Base-by-base conservation (phyloP, 805 yeast genomes). In the Metschnikowia matae region DNA sequence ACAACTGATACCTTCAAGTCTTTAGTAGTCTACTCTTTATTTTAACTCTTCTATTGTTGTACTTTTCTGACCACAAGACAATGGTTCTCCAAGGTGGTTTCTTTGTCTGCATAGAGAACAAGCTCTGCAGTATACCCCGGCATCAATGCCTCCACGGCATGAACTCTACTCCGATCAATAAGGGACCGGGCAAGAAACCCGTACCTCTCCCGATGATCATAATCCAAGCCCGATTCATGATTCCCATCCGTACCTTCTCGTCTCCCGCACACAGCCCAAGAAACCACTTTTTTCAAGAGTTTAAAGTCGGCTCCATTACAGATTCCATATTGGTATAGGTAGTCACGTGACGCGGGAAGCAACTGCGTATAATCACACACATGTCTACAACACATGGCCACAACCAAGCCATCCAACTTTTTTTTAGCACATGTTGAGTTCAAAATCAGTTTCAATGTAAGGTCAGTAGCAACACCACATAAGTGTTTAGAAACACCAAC, bases 341-440 rank as follows among this genome's bases (percentile, higher is more conserved):
- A 80, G 21, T 57, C 56, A 45, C 70, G 64, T 1, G 85, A 79
- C 29, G 68, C 71, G 0, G 77, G 74, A 14, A 87, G 64, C 14
- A 86, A 70, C 49, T 78, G 73, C n/a, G 74, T 68, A 53, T 81
- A 83, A 38, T 77, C 68, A 60, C 97, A 91, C 18, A 84, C 83
- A 61, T 90, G 97, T 49, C 97, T 77, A 65, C 97, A 90, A 63
- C 97, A 90, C 89, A 91, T 85, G 23, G 97, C 97, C 32, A 90
- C 88, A 29, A 87, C 68, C 54, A 87, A 67, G 0, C 94, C 95
- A 3, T 67, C 64, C 44, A 82, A 69, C 37, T 49, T 48, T 8
- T 21, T 15, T 7, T 34, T 40, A n/a, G 51, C 50, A 8, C 48
- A 47, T 5, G 23, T 41, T 0, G 73, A 62, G 51, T 78, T 77